phyloP scores from a whole-genome alignment of 1,139 yeast species.

The Kurtzmaniella quercitrusa region DNA sequence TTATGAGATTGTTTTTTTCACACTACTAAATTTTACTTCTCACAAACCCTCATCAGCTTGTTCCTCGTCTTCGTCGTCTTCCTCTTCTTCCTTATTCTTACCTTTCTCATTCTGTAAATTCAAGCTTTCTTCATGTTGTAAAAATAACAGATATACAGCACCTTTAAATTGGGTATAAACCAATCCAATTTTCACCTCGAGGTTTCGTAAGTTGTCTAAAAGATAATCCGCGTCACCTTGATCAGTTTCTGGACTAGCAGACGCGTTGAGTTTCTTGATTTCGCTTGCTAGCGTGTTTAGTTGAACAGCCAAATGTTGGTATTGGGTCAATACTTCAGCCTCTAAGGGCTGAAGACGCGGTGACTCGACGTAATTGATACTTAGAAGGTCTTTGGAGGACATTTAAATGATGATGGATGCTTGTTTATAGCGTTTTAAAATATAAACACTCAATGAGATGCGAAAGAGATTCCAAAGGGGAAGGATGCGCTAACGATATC shows the following conservation, averaged over 20 bases:
- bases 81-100: slow-evolving; percentile 3
- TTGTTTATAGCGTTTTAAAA: no score
- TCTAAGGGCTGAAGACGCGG: slow-evolving; percentile 34
- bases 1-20: no score
- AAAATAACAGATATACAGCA: slow-evolving; percentile 58
- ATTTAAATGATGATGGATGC: slow-evolving; percentile 4
- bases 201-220: slow-evolving; percentile 47
- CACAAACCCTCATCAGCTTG: background rate
- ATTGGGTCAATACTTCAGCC: slow-evolving; percentile 39
- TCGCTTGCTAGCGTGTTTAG: slow-evolving; percentile 31
- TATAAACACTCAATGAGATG: no score
- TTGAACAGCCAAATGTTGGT: slow-evolving; percentile 43
- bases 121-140: slow-evolving; percentile 32
- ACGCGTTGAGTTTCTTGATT: slow-evolving; percentile 24
- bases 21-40: no score
- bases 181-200: slow-evolving; percentile 61
- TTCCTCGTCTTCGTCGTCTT: slow-evolving; percentile 1
- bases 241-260: slow-evolving; percentile 6
- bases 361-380: slow-evolving; percentile 26
- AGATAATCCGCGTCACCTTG: slow-evolving; percentile 23
- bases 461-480: no score
- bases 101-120: slow-evolving; percentile 5
- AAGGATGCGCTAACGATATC: no score
- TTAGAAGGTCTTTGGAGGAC: slow-evolving; percentile 13
- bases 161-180: slow-evolving; percentile 66